Evolutionary conservation across 177 flowering plant species (phyloP).

Genomic region (Tripterygium wilfordii): DNA sequence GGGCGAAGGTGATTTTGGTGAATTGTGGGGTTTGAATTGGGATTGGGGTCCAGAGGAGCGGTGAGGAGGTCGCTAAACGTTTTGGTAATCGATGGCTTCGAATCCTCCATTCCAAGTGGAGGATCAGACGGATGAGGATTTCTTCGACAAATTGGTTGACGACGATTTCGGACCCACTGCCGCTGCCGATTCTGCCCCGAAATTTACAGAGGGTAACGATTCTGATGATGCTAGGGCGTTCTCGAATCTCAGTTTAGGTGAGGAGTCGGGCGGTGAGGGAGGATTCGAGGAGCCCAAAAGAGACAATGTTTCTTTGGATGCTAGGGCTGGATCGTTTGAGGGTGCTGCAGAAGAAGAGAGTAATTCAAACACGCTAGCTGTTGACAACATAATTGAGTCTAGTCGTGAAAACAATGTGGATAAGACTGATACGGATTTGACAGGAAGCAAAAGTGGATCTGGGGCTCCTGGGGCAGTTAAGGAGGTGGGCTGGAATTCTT

Average conservation of each 20-base stretch:
- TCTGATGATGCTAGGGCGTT: constrained; percentile 60
- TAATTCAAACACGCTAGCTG: constrained; percentile 9
- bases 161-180: constrained; percentile 35
- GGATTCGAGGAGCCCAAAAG: constrained; percentile 8
- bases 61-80: background rate
- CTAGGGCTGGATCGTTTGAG: background rate
- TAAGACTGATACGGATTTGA: constrained; percentile 16
- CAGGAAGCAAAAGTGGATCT: constrained; percentile 24
- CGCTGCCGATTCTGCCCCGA: background rate
- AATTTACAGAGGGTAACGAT: constrained; percentile 26
- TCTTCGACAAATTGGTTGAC: constrained; percentile 86
- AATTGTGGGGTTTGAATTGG: background rate
- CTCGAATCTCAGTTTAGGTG: constrained; percentile 39
- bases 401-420: constrained; percentile 3
- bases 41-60: background rate
- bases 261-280: constrained; percentile 24
- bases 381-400: constrained; percentile 8
- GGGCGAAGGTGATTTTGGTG: background rate
- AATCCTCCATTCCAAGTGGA: constrained; percentile 74
- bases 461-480: constrained; percentile 39
- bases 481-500: constrained; percentile 83
- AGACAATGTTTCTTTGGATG: constrained; percentile 7
- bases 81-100: constrained; percentile 45
- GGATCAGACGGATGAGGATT: constrained; percentile 95
- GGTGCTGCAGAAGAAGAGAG: constrained; percentile 20